A percentile compares a stretch with the other conserved stretches of the same genome.
phyloP scores from a whole-genome alignment of 176 grass and related monocot species.

The Musa schizocarpa region DNA sequence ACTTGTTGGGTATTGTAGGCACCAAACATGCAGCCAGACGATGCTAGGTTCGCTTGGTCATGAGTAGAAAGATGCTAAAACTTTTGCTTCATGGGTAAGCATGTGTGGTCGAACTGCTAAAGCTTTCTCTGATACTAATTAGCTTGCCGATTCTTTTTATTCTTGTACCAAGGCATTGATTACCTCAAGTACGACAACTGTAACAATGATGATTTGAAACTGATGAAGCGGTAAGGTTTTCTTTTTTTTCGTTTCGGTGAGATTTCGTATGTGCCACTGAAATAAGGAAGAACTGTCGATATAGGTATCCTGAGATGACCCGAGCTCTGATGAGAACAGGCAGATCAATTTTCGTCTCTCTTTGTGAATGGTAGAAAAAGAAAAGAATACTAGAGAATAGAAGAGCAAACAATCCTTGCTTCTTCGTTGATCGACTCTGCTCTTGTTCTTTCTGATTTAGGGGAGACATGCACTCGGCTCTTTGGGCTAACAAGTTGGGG shows the following conservation, averaged over 20 bases:
- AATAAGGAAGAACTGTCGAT: neutral
- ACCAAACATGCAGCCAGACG: slow-evolving; percentile 49
- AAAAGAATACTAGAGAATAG: too few species aligned
- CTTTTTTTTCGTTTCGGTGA: neutral
- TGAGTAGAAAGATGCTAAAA: slow-evolving; percentile 66
- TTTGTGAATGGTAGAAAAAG: too few species aligned
- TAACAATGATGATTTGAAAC: slow-evolving; percentile 67
- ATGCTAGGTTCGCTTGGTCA: slow-evolving; percentile 71
- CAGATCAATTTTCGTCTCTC: too few species aligned
- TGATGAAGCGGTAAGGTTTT: slow-evolving; percentile 40
- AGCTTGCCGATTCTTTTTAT: too few species aligned
- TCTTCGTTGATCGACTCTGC: too few species aligned
- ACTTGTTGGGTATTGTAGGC: slow-evolving; percentile 19
- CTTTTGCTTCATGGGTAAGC: slow-evolving; percentile 82
- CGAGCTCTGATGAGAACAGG: too few species aligned
- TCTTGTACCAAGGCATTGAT: slow-evolving; percentile 48
- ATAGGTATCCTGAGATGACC: too few species aligned
- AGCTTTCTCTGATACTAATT: too few species aligned
- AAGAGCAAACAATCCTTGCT: too few species aligned
- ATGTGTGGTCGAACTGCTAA: neutral
- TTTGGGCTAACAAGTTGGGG: too few species aligned
- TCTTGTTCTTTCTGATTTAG: too few species aligned
- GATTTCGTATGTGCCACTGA: neutral
- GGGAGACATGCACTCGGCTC: too few species aligned
- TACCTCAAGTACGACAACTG: slow-evolving; percentile 98